Evolutionary conservation across 2,329 filamentous ascomycete genomes (phyloP).

Genomic region (Claviceps citrina): DNA sequence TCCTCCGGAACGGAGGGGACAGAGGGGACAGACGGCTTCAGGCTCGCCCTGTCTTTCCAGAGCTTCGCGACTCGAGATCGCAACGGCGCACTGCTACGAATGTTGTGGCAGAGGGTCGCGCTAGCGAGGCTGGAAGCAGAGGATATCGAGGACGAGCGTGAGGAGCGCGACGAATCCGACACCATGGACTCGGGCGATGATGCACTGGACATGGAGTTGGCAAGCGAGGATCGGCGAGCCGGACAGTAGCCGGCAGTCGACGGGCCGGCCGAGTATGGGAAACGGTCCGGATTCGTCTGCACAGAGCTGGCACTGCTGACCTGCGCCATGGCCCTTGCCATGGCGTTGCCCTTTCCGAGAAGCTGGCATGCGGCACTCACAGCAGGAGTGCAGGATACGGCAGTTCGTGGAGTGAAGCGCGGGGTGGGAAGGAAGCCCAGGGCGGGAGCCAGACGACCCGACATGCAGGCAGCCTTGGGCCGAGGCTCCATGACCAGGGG

Average conservation of each 20-base stretch:
- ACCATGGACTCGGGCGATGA: conserved; percentile 55
- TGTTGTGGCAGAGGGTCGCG: conserved; percentile 34
- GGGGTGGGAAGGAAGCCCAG: conserved; percentile 40
- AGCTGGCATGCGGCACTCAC: conserved; percentile 37
- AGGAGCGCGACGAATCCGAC: conserved; percentile 45
- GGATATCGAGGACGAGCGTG: conserved; percentile 49
- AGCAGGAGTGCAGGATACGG: conserved; percentile 44
- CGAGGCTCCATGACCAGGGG: conserved; percentile 33
- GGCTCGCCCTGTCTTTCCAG: conserved; percentile 38
- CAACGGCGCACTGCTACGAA: conserved; percentile 39
- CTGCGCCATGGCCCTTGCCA: conserved; percentile 46
- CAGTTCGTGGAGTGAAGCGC: conserved; percentile 40
- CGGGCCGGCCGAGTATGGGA: conserved; percentile 30
- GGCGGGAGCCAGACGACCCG: conserved; percentile 34
- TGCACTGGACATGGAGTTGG: conserved; percentile 45
- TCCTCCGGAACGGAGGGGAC: conserved; percentile 44
- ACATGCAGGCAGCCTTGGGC: conserved; percentile 27
- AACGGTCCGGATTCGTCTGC: conserved; percentile 35
- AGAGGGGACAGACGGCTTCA: conserved; percentile 37
- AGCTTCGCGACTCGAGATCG: conserved; percentile 47
- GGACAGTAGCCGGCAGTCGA: conserved; percentile 36
- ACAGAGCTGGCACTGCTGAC: conserved; percentile 29
- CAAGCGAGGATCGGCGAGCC: conserved; percentile 45
- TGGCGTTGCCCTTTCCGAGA: conserved; percentile 36
- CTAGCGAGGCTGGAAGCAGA: conserved; percentile 44